Base-by-base conservation (phyloP, 1,284 basidiomycete genomes). In the Cryptococcus hybrid region DNA sequence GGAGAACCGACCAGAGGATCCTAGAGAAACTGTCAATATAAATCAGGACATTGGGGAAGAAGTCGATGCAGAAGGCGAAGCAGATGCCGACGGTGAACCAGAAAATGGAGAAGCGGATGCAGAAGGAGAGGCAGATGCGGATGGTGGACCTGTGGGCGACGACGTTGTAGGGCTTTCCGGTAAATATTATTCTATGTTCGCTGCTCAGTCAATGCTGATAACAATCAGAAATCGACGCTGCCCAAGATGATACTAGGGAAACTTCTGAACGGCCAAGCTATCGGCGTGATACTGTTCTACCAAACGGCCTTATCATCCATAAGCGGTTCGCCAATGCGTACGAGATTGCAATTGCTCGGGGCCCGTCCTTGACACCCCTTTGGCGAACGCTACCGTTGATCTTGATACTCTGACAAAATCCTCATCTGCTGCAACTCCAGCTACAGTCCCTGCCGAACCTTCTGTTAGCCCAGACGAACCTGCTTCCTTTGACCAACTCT, bases 401-500 rank as follows among this genome's bases (percentile, higher is more conserved):
- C 61, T 69, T 13, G 71, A 55, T 1, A 58, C 66, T 2, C 52
- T 74, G 5, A 63, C 66, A 0, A 54, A 57, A 39, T 12, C 36
- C n/a, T 24, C 37, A 11, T 55, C 57, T 11, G 35, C 51, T 3
- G 24, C 52, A 3, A 37, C 49, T 13, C n/a, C 38, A 5, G 46
- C 51, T n/a, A 57, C 52, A 6, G 13, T 45, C 39, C 49, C 56
- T 34, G 24, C 37, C n/a, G 51, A 63, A 44, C 35, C 55, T 40
- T 8, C n/a, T 7, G 30, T 12, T 7, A n/a, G n/a, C 9, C 15
- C 46, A 7, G 43, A 42, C 45, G 55, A 61, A 13, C 63, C 67
- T 57, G 60, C 65, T 1, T 60, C 66, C 9, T 62, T 81, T 6
- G 65, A 66, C n/a, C 77, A 79, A 35, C 71, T 82, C 35, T 83